Percentiles rank a stretch among this genome's conserved stretches.
Evolutionary conservation across 352 stramenopile species (phyloP).

Genomic region (Phytophthora sp.): DNA sequence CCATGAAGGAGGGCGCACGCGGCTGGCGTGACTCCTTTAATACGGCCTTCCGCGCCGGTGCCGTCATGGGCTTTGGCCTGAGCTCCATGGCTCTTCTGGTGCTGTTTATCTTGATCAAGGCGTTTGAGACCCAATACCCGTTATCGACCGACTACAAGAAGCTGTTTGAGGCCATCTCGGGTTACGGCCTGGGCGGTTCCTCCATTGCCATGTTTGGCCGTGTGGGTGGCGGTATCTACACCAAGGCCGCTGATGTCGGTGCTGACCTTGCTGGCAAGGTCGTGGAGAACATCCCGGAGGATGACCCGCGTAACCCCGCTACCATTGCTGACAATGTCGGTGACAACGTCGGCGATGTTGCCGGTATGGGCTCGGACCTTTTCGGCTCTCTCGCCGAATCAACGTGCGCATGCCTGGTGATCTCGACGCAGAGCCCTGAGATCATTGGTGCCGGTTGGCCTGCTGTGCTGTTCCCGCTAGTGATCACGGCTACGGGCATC

Average conservation of each 20-base stretch:
- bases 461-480: conserved; percentile 96
- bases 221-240: conserved; percentile 99
- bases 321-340: conserved; percentile 99
- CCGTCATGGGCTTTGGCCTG: conserved; percentile 99
- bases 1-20: conserved; percentile 92
- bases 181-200: conserved; percentile 98
- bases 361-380: conserved; percentile 99
- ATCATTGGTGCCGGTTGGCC: conserved; percentile 93
- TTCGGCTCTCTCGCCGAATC: conserved; percentile 99
- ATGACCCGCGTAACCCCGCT: conserved; percentile 99
- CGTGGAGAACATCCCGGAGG: conserved; percentile 98
- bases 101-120: conserved; percentile 96
- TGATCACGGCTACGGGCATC: conserved; percentile 97
- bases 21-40: conserved; percentile 98
- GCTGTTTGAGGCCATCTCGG: conserved; percentile 97
- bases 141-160: conserved; percentile 83
- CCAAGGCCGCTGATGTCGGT: conserved; percentile 99
- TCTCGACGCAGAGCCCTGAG: conserved; percentile 93
- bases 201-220: conserved; percentile 99
- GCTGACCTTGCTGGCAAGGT: conserved; percentile 99
- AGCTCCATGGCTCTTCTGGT: conserved; percentile 97
- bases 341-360: conserved; percentile 99
- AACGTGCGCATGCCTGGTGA: conserved; percentile 98
- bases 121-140: conserved; percentile 93
- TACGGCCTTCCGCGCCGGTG: conserved; percentile 97